phyloP scores from a whole-genome alignment of 148 eudicot species.

The Chenopodium album region DNA sequence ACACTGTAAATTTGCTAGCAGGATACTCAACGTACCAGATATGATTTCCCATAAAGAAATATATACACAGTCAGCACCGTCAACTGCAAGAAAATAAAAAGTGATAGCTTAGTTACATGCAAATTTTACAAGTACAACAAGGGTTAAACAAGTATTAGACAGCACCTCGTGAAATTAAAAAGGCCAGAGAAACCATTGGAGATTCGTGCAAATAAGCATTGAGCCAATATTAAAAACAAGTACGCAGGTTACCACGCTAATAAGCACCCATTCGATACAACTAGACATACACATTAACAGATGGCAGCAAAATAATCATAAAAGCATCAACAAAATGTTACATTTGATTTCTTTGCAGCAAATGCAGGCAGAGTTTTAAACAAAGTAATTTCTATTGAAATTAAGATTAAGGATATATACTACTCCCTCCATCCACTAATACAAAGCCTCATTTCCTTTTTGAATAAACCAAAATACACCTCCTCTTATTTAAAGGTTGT shows the following conservation, averaged over 20 bases:
- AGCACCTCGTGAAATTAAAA: neutral
- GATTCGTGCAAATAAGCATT: neutral
- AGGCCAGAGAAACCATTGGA: neutral
- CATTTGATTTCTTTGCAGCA: neutral
- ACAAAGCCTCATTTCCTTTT: too few species aligned
- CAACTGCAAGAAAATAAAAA: constrained; percentile 61
- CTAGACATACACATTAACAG: neutral
- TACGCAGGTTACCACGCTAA: neutral
- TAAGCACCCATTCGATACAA: neutral
- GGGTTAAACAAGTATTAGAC: neutral
- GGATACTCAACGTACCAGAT: constrained; percentile 60
- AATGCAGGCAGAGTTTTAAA: neutral
- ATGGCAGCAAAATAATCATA: neutral
- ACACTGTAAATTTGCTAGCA: neutral
- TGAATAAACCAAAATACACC: too few species aligned
- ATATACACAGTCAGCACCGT: constrained; percentile 91
- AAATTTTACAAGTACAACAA: neutral
- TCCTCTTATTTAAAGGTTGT: too few species aligned
- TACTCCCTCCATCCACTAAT: too few species aligned
- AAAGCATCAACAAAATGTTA: neutral
- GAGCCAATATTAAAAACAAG: neutral
- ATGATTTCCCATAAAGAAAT: constrained; percentile 90
- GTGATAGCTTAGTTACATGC: constrained; percentile 11
- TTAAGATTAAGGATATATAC: too few species aligned
- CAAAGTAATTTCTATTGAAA: neutral